Base-by-base conservation (phyloP, 345 rosid species). In the Gossypium longicalyx region DNA sequence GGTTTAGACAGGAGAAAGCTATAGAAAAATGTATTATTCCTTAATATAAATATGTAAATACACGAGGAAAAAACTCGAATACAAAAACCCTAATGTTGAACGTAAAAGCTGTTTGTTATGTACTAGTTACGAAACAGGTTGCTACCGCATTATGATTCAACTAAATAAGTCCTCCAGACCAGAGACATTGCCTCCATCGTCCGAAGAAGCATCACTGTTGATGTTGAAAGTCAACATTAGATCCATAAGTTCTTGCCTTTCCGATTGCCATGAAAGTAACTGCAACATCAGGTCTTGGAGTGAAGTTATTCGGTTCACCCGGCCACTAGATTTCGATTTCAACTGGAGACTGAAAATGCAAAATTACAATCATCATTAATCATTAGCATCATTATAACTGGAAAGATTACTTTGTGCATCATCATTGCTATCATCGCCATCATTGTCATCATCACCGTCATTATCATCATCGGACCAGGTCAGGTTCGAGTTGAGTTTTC, bases 311-410 rank as follows among this genome's bases (percentile, higher is more conserved):
- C 49, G 74, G 80, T 77, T 60, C 90, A 80, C 84, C 90, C 91
- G 83, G 71, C 88, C 80, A 79, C 87, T 72, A 61, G 85, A 78
- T 85, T 49, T 86, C 10, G 86, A 85, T 79, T 85, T 90, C 38
- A 80, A 83, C 96, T 89, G 90, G 77, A 84, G 74, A 88, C 79
- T 86, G 77, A 87, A 84, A 80, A 76, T 75, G 78, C 80, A 82
- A 77, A 87, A 77, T 80, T 82, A 82, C 78, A 81, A 77, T 82
- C 69, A 56, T 76, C 80, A 75, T 20, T 66, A 47, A 47, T 73
- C 10, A 15, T 68, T 23, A 79, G 77, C 77, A 67, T 77, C 81
- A 77, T 75, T 34, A 45, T 45, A 76, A 73, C 72, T 41, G 9
- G 65, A 76, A 70, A 75, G 38, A 74, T 19, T 52, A 3, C 4